These are phyloP conservation scores for Phlyctochytrium arcticum DNA, from an alignment of 192 early-diverging fungal genomes.

Conservation along the genomic window DNA sequence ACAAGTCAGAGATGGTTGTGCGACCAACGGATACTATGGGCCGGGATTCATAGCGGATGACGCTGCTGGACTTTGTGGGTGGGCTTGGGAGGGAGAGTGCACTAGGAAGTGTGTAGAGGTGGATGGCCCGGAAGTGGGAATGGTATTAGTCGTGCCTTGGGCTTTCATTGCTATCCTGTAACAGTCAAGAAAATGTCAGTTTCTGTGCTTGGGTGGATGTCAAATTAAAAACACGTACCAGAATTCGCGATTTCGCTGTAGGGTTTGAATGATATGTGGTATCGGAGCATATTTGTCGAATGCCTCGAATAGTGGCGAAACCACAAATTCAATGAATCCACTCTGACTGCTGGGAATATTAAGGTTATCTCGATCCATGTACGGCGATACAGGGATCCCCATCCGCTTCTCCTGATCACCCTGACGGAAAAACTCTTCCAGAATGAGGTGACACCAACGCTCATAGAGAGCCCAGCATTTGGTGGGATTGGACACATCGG, in stretches of 20 bases:
- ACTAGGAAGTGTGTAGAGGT: too few relatives aligned
- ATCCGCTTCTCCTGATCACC: slow-evolving; percentile 48
- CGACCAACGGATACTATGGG: too few relatives aligned
- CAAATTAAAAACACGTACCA: slow-evolving; percentile 24
- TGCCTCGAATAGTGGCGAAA: slow-evolving; percentile 40
- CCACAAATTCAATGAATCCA: slow-evolving; percentile 47
- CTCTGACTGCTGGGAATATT: slow-evolving; percentile 48
- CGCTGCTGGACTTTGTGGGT: too few relatives aligned
- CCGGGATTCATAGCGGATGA: too few relatives aligned
- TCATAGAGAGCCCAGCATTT: slow-evolving; percentile 40
- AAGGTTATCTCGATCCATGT: slow-evolving; percentile 49
- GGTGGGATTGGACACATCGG: slow-evolving; percentile 54
- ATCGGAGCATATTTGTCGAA: slow-evolving; percentile 33
- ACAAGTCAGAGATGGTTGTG: too few relatives aligned
- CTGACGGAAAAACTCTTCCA: slow-evolving; percentile 48
- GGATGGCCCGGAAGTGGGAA: background rate
- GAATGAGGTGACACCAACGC: slow-evolving; percentile 36
- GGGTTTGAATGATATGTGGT: slow-evolving; percentile 19
- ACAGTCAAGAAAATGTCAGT: background rate
- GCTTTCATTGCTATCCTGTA: background rate
- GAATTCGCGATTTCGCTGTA: slow-evolving; percentile 35
- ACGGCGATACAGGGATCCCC: slow-evolving; percentile 40
- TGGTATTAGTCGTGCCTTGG: background rate
- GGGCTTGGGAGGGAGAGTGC: too few relatives aligned
- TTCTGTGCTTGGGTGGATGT: background rate